phyloP scores from a whole-genome alignment of 352 stramenopile genomes.

The Globisporangium perplexum region DNA sequence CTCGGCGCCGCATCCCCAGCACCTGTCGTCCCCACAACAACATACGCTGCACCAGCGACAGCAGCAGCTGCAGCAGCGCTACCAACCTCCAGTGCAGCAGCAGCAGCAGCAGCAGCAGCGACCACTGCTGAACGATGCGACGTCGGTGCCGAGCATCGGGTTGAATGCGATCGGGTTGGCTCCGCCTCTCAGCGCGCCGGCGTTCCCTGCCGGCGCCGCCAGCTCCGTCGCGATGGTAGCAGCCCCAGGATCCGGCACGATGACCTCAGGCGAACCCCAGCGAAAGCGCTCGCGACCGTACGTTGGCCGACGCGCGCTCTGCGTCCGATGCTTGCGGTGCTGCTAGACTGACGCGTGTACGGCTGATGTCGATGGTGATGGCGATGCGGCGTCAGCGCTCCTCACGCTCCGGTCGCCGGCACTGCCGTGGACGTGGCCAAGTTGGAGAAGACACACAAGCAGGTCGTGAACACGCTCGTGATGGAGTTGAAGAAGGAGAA shows the following conservation, averaged over 20 bases:
- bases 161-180: not conserved
- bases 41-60: not conserved
- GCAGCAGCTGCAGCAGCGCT: not conserved
- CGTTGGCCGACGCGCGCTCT: constrained; percentile 8
- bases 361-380: not conserved
- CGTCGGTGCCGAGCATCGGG: not conserved
- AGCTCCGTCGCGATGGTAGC: too few species aligned
- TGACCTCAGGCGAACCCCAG: constrained; percentile 10
- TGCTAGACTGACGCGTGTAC: not conserved
- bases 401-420: constrained; percentile 17
- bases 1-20: not conserved
- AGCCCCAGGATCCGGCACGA: not conserved
- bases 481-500: constrained; percentile 57
- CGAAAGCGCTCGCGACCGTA: constrained; percentile 44
- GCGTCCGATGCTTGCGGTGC: not conserved
- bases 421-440: constrained; percentile 5
- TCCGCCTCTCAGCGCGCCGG: not conserved
- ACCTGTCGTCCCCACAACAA: not conserved
- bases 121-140: not conserved
- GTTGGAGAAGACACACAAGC: constrained; percentile 30
- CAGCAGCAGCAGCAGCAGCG: not conserved
- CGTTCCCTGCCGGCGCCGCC: not conserved
- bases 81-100: not conserved
- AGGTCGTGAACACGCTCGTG: constrained; percentile 40
- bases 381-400: constrained; percentile 3